Base-by-base conservation (phyloP, 495 filamentous ascomycete genomes). In the Barbatosphaeria neglecta region DNA sequence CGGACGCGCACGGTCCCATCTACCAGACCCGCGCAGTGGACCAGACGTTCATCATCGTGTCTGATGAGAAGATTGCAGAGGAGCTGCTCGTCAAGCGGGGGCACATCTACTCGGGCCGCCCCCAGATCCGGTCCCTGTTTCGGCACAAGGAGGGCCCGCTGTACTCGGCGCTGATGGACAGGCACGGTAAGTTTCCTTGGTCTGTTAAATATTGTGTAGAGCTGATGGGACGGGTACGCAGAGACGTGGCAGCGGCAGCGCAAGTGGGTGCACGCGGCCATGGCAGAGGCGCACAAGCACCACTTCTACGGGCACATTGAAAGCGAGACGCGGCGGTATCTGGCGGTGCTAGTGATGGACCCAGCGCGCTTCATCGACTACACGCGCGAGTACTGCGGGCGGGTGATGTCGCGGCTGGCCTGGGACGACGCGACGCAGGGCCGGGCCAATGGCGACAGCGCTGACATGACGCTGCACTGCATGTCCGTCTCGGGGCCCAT, bases 21-120 rank as follows among this genome's bases (percentile, higher is more conserved):
- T 80, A 74, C 55, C 63, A 69, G 46, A 76, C 72, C 5, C 63
- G 57, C 13, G 64, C 72, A 41, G 49, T 76, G 18, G 65, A 69
- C 15, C 59, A 68, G 37, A 67, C 58, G 4, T 74, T 78, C 49
- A 64, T 78, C 51, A 66, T 78, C 48, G 48, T 80, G 5, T 74
- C 74, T 11, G 74, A 75, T 28, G 67, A 75, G 53, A 68, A 69
- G 54, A 75, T 78, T 39, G 74, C 76, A 33, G 63, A 73, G 27
- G 76, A 80, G 44, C 66, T 80, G 13, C 64, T 79, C 10, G 65
- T 74, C 20, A 73, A 68, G 54, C 50, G 69, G n/a, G 72, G 68
- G 16, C 67, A 75, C 37, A 74, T 70, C 43, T 76, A 75, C 55
- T 70, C 72, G 3, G 71, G 72, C 23, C 58, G 71, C 11, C 71